Conservation (phyloP, 1,284 basidiomycete species). For the Naganishia sp. region DNA sequence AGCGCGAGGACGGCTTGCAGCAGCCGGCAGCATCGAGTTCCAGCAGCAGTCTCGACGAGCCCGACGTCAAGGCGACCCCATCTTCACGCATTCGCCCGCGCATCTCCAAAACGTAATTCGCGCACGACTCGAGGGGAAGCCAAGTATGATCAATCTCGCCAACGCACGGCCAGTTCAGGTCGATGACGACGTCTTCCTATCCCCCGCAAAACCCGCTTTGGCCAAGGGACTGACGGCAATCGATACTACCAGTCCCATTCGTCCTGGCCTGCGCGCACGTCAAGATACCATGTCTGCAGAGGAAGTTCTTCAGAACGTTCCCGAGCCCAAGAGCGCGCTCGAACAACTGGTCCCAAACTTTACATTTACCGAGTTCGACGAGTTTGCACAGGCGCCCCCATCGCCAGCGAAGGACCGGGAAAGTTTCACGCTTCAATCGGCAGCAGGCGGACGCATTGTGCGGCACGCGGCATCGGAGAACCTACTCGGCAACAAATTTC, state of each 20-base stretch:
- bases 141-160: slow-evolving; percentile 25
- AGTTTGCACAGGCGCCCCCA: slow-evolving; percentile 12
- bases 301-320: slow-evolving; percentile 36
- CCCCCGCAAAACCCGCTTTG: neutral
- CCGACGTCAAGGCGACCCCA: slow-evolving; percentile 3
- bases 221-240: neutral
- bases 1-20: slow-evolving; percentile 1
- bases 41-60: slow-evolving; percentile 25
- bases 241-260: slow-evolving; percentile 6
- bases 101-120: slow-evolving; percentile 52
- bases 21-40: neutral
- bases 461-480: slow-evolving; percentile 29
- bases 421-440: slow-evolving; percentile 16
- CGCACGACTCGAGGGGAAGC: slow-evolving; percentile 47
- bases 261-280: slow-evolving; percentile 39
- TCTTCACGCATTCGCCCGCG: slow-evolving; percentile 48
- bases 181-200: slow-evolving; percentile 14
- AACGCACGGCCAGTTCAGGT: slow-evolving; percentile 2
- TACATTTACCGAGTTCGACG: slow-evolving; percentile 14
- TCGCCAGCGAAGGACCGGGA: slow-evolving; percentile 8
- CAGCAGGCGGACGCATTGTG: slow-evolving; percentile 13
- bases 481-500: slow-evolving; percentile 21
- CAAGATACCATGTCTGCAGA: slow-evolving; percentile 43
- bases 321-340: slow-evolving; percentile 47
- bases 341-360: slow-evolving; percentile 44